Evolutionary conservation across 306 rosid genomes (phyloP).

Genomic region (Cercis canadensis): DNA sequence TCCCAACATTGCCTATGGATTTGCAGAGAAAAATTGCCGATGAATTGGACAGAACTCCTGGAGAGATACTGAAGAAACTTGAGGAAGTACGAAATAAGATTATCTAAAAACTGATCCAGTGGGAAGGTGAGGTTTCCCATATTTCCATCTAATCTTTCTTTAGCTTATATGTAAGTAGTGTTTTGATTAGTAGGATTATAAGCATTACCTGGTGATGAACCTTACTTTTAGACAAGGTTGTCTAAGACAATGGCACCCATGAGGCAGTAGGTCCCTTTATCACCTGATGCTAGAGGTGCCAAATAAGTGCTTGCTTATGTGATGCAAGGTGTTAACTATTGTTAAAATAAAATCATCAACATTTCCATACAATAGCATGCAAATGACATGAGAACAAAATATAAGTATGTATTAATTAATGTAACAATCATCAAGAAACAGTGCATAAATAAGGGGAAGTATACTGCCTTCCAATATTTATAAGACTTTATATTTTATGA

Average conservation of each 20-base stretch:
- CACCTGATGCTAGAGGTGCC: not conserved
- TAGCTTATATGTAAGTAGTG: conserved; percentile 7
- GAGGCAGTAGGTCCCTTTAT: not conserved
- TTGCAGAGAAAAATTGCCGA: conserved; percentile 95
- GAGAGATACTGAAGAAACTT: conserved; percentile 89
- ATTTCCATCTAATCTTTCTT: not conserved
- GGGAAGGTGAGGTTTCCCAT: conserved; percentile 42
- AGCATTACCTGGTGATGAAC: not conserved
- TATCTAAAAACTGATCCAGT: conserved; percentile 52
- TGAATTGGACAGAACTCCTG: conserved; percentile 96
- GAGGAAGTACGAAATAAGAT: conserved; percentile 94
- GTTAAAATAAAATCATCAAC: not conserved
- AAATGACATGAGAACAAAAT: not conserved
- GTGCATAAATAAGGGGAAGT: conserved; percentile 2
- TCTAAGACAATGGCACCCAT: not conserved
- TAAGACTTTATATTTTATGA: not conserved
- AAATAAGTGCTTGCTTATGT: not conserved
- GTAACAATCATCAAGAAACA: not conserved
- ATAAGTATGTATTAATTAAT: not conserved
- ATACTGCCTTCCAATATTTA: not conserved
- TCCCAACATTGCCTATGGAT: conserved; percentile 91
- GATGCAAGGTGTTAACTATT: not conserved
- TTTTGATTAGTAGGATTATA: not conserved
- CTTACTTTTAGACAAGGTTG: not conserved
- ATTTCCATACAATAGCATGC: not conserved